These are phyloP conservation scores for Pseudozyma flocculosa DNA, from an alignment of 1,284 basidiomycete species.

Conservation along the genomic window DNA sequence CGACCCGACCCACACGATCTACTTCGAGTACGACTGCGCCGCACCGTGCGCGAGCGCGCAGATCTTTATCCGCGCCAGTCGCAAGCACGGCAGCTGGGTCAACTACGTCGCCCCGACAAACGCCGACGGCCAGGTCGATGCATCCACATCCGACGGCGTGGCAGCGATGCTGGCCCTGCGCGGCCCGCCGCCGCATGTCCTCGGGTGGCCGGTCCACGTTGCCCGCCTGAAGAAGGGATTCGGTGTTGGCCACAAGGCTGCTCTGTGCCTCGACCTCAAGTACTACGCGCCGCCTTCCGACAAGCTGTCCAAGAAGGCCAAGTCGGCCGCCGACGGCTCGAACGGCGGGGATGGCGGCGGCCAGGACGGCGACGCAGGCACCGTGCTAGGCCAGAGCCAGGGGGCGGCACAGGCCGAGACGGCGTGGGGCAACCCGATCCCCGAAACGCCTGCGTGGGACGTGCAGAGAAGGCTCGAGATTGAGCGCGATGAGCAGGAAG, in stretches of 20 bases:
- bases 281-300: conserved; percentile 38
- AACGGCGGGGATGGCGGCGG: conserved; percentile 4
- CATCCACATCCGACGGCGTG: no score
- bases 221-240: conserved; percentile 39
- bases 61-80: conserved; percentile 47
- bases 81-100: conserved; percentile 52
- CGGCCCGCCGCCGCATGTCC: conserved; percentile 46
- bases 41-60: conserved; percentile 44
- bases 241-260: conserved; percentile 23
- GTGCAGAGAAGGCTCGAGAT: conserved; percentile 20
- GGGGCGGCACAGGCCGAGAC: neutral
- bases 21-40: conserved; percentile 52
- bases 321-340: conserved; percentile 3
- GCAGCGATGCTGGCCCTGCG: conserved; percentile 17
- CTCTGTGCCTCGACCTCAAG: conserved; percentile 27
- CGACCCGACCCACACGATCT: conserved; percentile 39
- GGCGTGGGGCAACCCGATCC: conserved; percentile 3
- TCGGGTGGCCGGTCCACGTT: conserved; percentile 49
- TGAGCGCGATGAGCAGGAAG: conserved; percentile 20
- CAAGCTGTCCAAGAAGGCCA: conserved; percentile 2
- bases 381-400: no score
- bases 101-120: conserved; percentile 11
- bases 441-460: conserved; percentile 32
- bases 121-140: conserved; percentile 6
- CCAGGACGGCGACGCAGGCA: conserved; percentile 10